Conservation (phyloP, 108 stramenopile species). For the Nannochloropsis oceanica region DNA sequence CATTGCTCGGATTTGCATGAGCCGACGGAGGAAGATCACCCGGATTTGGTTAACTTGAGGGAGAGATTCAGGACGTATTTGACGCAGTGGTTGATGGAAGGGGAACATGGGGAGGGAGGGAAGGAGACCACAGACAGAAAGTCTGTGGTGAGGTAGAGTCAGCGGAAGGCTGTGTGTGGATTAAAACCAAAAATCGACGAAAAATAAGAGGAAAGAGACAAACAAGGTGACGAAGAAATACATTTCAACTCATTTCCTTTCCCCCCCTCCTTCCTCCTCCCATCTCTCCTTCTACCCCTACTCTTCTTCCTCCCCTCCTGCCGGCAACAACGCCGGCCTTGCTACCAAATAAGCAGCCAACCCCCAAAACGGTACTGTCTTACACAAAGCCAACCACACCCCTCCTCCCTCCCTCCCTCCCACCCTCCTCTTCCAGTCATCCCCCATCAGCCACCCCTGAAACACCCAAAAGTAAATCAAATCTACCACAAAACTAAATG, state of each 20-base stretch:
- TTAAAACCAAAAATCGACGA: too few species aligned
- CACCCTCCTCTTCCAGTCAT: conserved; percentile 57
- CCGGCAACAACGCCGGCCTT: conserved; percentile 28
- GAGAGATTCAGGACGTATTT: not conserved
- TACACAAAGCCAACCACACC: conserved; percentile 28
- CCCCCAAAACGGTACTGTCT: conserved; percentile 63
- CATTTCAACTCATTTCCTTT: too few species aligned
- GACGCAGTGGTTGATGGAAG: not conserved
- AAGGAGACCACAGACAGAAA: too few species aligned
- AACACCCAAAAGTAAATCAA: conserved; percentile 60
- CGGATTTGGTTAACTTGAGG: not conserved
- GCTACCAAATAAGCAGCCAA: conserved; percentile 54
- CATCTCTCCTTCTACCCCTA: not conserved
- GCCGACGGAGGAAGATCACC: not conserved
- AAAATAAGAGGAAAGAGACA: too few species aligned
- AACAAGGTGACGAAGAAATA: too few species aligned
- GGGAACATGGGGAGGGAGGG: too few species aligned
- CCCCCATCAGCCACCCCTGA: conserved; percentile 71
- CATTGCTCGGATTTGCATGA: not conserved
- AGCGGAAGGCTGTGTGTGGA: too few species aligned
- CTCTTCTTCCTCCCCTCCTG: not conserved
- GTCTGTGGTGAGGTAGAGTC: too few species aligned
- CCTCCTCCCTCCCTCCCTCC: conserved; percentile 18
- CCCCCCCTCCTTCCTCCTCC: too few species aligned
- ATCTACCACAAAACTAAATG: conserved; percentile 61